Conservation (phyloP, 208 protist species). For the Phytomonas sp. region DNA sequence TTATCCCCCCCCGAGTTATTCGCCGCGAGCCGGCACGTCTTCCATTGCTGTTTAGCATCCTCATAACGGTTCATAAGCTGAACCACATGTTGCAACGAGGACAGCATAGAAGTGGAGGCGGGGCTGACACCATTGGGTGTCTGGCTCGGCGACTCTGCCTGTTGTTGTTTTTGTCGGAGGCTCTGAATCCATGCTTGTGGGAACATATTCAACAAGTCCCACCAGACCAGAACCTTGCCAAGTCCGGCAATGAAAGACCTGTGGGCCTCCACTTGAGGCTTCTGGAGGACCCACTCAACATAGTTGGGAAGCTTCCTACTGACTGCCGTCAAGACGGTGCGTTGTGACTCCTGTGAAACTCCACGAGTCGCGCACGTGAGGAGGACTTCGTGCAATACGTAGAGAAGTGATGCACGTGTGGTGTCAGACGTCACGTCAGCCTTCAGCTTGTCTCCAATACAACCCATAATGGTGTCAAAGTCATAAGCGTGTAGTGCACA, state of each 20-base stretch:
- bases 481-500: conserved; percentile 75
- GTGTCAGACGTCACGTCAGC: conserved; percentile 28
- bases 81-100: conserved; percentile 35
- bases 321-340: conserved; percentile 46
- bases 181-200: conserved; percentile 56
- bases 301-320: conserved; percentile 34
- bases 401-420: conserved; percentile 53
- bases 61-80: conserved; percentile 52
- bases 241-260: conserved; percentile 33
- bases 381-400: conserved; percentile 80
- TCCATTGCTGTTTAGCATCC: conserved; percentile 54
- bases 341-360: conserved; percentile 50
- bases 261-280: conserved; percentile 12
- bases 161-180: conserved; percentile 25
- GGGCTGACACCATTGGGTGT: conserved; percentile 7
- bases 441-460: conserved; percentile 49
- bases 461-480: conserved; percentile 53
- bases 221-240: conserved; percentile 58
- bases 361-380: conserved; percentile 62
- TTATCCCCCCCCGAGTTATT: conserved; percentile 8
- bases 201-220: conserved; percentile 72
- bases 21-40: background rate
- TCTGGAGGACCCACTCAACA: conserved; percentile 29
- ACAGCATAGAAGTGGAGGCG: conserved; percentile 16
- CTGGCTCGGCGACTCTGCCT: conserved; percentile 17